phyloP scores from a whole-genome alignment of 768 basidiomycete genomes.

The Pleurotus tuber-regium region DNA sequence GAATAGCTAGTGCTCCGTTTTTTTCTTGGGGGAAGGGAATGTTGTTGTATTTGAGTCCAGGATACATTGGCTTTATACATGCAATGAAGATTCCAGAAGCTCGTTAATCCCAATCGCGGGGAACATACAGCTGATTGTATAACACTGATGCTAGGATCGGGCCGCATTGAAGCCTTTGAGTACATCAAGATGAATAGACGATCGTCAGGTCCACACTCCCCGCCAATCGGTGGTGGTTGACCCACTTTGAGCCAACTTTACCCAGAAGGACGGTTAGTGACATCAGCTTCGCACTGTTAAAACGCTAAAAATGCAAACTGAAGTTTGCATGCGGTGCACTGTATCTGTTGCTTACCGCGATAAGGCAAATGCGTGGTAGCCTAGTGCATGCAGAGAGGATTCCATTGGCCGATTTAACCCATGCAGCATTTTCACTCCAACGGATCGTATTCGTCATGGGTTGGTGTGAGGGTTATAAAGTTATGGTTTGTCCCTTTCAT shows the following conservation, averaged over 20 bases:
- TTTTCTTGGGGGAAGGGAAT: slow-evolving; percentile 8
- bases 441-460: neutral
- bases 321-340: slow-evolving; percentile 1
- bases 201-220: neutral
- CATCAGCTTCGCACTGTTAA: slow-evolving; percentile 12
- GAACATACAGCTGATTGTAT: slow-evolving; percentile 12
- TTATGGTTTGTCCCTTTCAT: neutral
- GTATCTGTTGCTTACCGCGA: neutral
- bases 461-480: neutral
- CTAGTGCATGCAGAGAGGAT: neutral
- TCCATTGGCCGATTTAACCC: slow-evolving; percentile 4
- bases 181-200: slow-evolving; percentile 19
- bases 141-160: slow-evolving; percentile 17
- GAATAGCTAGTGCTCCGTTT: slow-evolving; percentile 9
- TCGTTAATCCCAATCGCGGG: slow-evolving; percentile 1
- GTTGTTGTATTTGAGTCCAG: neutral
- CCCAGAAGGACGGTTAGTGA: slow-evolving; percentile 3
- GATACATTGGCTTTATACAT: slow-evolving; percentile 13
- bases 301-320: slow-evolving; percentile 16
- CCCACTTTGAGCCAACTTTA: slow-evolving; percentile 1
- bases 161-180: slow-evolving; percentile 12
- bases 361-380: slow-evolving; percentile 1
- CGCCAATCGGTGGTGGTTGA: slow-evolving; percentile 4
- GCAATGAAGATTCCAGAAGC: slow-evolving; percentile 13
- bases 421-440: neutral